Evolutionary conservation across 2,329 filamentous ascomycete species (phyloP), one percentile per base, ranked within the genome.

Genomic region (Fusarium clavum): DNA sequence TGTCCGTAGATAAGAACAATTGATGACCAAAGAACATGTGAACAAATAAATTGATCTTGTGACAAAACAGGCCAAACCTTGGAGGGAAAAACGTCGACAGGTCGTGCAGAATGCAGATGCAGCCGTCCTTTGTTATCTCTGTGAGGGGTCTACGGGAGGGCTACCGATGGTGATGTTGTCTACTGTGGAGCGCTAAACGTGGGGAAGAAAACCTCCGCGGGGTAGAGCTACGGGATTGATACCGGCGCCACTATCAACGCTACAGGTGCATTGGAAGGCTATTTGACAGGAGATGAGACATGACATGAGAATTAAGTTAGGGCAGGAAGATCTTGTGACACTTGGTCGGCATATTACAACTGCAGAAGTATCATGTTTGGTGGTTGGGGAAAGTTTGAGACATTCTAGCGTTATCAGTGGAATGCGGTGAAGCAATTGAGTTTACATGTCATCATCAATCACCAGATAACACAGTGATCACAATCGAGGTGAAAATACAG

Each of bases 81-180:
- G 32, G 44, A 46, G 29, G 64, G 64, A 64, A 70, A 70, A 44
- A 34, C 4, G 38, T 64, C n/a, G 55, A 48, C 68, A 70, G 51
- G 47, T 64, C 63, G 45, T 70, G 68, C 68, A 70, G 54, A 47
- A 49, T 69, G 64, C 63, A 71, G 58, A 44, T 34, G 63, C 24
- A 25, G 53, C 29, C 32, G 29, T 41, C 8, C 24, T 20, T 18
- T 49, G 63, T 61, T 66, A 61, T 66, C 63, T 67, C n/a, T 61
- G 30, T 63, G 48, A 49, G 44, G 22, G 61, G 45, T 45, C 55
- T 8, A 56, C 67, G 67, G 67, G 22, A 70, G 38, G 24, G 44
- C 58, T 64, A 38, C 67, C 67, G 67, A 71, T 43, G 45, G 10
- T 18, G 45, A 59, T 38, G 41, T 52, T 13, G 48, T 30, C 14